Conservation (phyloP, 2,329 filamentous ascomycete species). For the Alternaria sp. region DNA sequence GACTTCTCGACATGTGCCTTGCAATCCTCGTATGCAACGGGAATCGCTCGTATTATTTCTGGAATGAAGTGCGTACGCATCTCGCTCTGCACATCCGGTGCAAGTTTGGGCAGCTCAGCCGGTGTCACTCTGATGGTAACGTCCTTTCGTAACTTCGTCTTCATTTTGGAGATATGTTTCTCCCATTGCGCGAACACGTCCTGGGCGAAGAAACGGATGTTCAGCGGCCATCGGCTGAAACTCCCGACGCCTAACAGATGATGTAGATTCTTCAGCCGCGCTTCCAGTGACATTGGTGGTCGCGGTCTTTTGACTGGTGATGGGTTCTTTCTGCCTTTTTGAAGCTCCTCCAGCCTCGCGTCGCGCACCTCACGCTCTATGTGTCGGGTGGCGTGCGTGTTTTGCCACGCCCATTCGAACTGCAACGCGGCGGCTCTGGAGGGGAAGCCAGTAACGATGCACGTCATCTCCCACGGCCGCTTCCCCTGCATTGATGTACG, state of each 20-base stretch:
- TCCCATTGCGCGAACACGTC: slow-evolving; percentile 76
- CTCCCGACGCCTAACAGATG: slow-evolving; percentile 78
- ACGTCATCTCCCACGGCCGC: slow-evolving; percentile 82
- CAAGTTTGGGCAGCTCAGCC: slow-evolving; percentile 30
- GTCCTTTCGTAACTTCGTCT: slow-evolving; percentile 30
- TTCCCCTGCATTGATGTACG: slow-evolving; percentile 72
- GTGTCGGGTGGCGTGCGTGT: slow-evolving; percentile 80
- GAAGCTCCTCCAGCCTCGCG: slow-evolving; percentile 43
- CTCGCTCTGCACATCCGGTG: slow-evolving; percentile 25
- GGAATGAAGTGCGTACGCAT: slow-evolving; percentile 35
- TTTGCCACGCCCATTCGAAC: slow-evolving; percentile 97
- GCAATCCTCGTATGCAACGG: slow-evolving; percentile 60
- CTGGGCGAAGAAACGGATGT: slow-evolving; percentile 75
- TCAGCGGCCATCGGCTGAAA: slow-evolving; percentile 83
- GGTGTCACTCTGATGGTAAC: slow-evolving; percentile 40
- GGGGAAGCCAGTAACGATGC: slow-evolving; percentile 85
- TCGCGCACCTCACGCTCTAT: slow-evolving; percentile 60
- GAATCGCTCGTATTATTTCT: slow-evolving; percentile 50
- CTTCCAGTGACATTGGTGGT: slow-evolving; percentile 66
- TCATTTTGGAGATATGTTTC: slow-evolving; percentile 50
- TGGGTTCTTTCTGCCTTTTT: slow-evolving; percentile 32
- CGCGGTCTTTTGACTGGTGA: slow-evolving; percentile 52
- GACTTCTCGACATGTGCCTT: slow-evolving; percentile 61
- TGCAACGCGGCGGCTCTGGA: slow-evolving; percentile 87
- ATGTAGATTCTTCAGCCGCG: slow-evolving; percentile 80